Evolutionary conservation across 768 basidiomycete genomes (phyloP), one percentile per base, ranked within the genome.

Genomic region (Hydnum rufescens): DNA sequence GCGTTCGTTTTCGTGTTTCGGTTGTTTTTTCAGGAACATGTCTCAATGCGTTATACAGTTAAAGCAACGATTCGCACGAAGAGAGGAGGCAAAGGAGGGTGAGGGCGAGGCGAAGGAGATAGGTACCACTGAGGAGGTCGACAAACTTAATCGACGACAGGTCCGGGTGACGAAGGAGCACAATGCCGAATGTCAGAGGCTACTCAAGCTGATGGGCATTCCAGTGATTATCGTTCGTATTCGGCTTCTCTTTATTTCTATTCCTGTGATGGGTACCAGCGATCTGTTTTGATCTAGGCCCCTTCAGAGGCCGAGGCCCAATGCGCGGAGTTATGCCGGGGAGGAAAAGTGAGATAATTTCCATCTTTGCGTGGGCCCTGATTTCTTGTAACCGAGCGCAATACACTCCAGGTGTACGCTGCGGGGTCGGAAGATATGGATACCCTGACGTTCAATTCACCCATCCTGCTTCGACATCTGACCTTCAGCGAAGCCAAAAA

Each of bases 391-490:
- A 2, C 32, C 8, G 44, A 47, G 13, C 44, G 28, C 8, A 26
- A 47, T 47, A 6, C 8, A 47, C 6, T 6, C 26, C 47, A 89
- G 86, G 88, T 97, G 26, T 97, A 87, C 63, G 95, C 87, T 1
- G 92, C 95, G 4, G 95, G 95, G 13, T 95, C 92, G 0, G 95
- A 97, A 66, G 95, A 99, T 65, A 99, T 99, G 95, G 95, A 99
- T 61, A 99, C 95, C 4, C 76, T 99, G 22, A 99, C 95, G 0
- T 99, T 99, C 70, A 74, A 77, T 58, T 70, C 93, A 0, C 93
- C 95, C 1, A 80, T 93, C 42, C 73, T 99, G 5, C 82, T 84
- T 59, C 86, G 95, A 28, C 95, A 96, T 66, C 75, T 99, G 54
- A 97, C 95, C 8, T 96, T 97, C 69, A 90, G 88, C 8, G 95